phyloP scores from a whole-genome alignment of 805 yeast species.

The Candida sithepensis region DNA sequence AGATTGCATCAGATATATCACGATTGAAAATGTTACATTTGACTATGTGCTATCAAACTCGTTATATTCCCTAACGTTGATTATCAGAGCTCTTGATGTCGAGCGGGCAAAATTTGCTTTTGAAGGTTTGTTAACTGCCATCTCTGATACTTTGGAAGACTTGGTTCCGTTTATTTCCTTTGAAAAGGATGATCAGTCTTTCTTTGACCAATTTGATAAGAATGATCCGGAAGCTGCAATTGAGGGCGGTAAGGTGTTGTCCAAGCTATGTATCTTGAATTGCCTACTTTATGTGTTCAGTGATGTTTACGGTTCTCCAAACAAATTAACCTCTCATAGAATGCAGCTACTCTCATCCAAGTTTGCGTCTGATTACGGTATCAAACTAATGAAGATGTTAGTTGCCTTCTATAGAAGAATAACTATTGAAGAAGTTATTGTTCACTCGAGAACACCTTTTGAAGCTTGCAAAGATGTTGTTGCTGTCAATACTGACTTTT shows the following conservation, averaged over 20 bases:
- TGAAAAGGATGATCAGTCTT: constrained; percentile 31
- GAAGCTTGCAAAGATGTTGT: constrained; percentile 40
- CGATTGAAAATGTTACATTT: constrained; percentile 53
- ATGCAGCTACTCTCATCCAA: constrained; percentile 37
- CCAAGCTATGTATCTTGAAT: constrained; percentile 36
- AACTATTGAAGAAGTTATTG: constrained; percentile 52
- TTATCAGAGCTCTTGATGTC: constrained; percentile 55
- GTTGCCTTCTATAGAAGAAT: constrained; percentile 47
- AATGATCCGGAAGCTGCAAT: constrained; percentile 17
- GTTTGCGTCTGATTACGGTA: constrained; percentile 41
- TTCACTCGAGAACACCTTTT: constrained; percentile 47
- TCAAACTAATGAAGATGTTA: constrained; percentile 37
- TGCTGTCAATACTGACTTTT: constrained; percentile 30
- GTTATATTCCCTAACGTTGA: constrained; percentile 48
- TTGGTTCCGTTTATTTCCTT: constrained; percentile 27
- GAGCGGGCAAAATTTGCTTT: constrained; percentile 48
- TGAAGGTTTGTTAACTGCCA: constrained; percentile 14
- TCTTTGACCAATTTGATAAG: constrained; percentile 33
- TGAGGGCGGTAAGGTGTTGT: constrained; percentile 33
- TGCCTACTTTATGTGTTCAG: constrained; percentile 50
- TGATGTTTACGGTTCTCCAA: constrained; percentile 54
- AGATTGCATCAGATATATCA: constrained; percentile 46
- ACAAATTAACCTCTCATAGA: constrained; percentile 44
- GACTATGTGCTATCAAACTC: constrained; percentile 58
- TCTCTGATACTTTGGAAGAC: constrained; percentile 12